These are phyloP conservation scores for Trichophyton mentagrophytes DNA, from an alignment of 2,329 filamentous ascomycete species.

Conservation along the genomic window DNA sequence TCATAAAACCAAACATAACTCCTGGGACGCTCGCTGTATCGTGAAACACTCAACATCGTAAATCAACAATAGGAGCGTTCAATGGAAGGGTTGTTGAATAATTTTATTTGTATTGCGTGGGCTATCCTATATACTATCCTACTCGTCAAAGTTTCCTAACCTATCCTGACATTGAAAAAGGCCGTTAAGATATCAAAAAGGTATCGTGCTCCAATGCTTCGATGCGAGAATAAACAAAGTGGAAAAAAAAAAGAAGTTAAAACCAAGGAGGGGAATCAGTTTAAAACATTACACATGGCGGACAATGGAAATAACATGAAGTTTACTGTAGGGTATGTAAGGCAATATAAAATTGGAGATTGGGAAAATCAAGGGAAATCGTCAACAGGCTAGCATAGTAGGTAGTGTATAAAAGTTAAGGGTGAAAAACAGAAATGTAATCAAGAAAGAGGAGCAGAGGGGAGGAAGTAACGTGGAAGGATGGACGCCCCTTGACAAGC, in stretches of 20 bases:
- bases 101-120: constrained; percentile 1
- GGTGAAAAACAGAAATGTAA: background rate
- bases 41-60: no score
- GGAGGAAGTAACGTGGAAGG: background rate
- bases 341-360: background rate
- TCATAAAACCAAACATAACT: no score
- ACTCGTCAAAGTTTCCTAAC: background rate
- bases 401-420: background rate
- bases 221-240: background rate
- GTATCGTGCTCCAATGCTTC: background rate
- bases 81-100: background rate
- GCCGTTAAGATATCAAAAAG: background rate
- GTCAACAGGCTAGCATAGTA: background rate
- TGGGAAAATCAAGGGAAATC: background rate
- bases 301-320: background rate
- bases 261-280: background rate
- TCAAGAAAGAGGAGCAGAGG: background rate
- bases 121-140: constrained; percentile 3
- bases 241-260: background rate
- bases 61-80: background rate
- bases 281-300: background rate
- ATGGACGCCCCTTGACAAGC: background rate
- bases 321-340: background rate
- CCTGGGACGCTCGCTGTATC: no score
- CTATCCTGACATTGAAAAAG: constrained; percentile 1